These are phyloP conservation scores for Hanseniaspora mollemarum DNA, from an alignment of 805 yeast species.

Conservation along the genomic window DNA sequence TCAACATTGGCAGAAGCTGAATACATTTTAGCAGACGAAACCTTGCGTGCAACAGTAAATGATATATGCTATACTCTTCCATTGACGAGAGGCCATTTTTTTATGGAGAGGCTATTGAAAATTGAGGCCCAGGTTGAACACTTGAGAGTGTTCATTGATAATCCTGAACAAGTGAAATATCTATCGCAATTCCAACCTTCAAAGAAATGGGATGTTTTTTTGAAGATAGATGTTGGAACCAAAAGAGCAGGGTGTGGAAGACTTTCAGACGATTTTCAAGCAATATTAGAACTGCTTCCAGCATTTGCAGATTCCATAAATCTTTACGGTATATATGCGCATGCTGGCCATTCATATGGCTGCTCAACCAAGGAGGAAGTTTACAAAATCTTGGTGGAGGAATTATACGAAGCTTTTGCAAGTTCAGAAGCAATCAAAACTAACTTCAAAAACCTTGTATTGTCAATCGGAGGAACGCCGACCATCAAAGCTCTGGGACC, in stretches of 20 bases:
- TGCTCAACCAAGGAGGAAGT: slow-evolving; percentile 39
- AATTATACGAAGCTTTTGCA: slow-evolving; percentile 43
- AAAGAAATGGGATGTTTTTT: slow-evolving; percentile 46
- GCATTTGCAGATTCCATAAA: slow-evolving; percentile 30
- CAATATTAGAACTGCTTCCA: slow-evolving; percentile 29
- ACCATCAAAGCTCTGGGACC: slow-evolving; percentile 48
- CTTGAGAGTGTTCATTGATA: slow-evolving; percentile 51
- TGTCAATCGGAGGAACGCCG: slow-evolving; percentile 77
- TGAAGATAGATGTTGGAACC: slow-evolving; percentile 64
- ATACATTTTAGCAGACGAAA: slow-evolving; percentile 30
- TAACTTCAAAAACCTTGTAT: slow-evolving; percentile 33
- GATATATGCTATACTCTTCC: slow-evolving; percentile 54
- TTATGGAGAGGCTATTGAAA: slow-evolving; percentile 38
- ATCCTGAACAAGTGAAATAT: slow-evolving; percentile 42
- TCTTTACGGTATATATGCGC: slow-evolving; percentile 61
- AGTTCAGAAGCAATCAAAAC: slow-evolving; percentile 36
- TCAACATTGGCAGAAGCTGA: slow-evolving; percentile 62
- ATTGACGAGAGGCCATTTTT: slow-evolving; percentile 36
- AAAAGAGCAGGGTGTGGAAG: slow-evolving; percentile 50
- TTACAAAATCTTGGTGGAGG: slow-evolving; percentile 39
- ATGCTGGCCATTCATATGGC: slow-evolving; percentile 66
- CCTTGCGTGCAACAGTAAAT: slow-evolving; percentile 25
- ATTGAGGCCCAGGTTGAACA: slow-evolving; percentile 33
- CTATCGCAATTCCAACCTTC: slow-evolving; percentile 31
- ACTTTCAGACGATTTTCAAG: slow-evolving; percentile 31